Base-by-base conservation (phyloP, 768 basidiomycete genomes). In the Mycena rosella region DNA sequence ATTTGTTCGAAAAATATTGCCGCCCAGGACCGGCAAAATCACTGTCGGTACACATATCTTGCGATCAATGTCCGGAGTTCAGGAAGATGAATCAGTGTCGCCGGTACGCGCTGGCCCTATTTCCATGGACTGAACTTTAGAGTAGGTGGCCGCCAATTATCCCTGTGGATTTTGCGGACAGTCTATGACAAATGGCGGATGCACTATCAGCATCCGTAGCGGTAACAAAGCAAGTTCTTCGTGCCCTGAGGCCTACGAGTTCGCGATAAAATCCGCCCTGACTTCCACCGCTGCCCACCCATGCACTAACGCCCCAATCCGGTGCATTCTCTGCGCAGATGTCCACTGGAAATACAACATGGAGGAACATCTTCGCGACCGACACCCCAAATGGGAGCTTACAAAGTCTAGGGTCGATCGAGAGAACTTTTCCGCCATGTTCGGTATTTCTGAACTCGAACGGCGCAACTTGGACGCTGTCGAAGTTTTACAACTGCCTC, bases 1-100 rank as follows among this genome's bases (percentile, higher is more conserved):
- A 55, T 63, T 22, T 63, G 61, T 18, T 6, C 15, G 3, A 55
- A 63, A 17, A 48, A 26, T 15, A n/a, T 63, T 22, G 44, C 61
- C 24, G 61, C 29, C 2, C 61, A 40, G 1, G 61, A 63, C 34
- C 53, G 61, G 2, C 61, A 63, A 15, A 55, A 63, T 22, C 61
- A 63, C 45, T n/a, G 45, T 63, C 29, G 61, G 61, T 5, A 55
- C 24, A n/a, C 61, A 63, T n/a, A 63, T 63, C 26, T 30, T 55
- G 32, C 32, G 32, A 34, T 34, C 32, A 34, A 34, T 34, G 32
- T 34, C 32, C 32, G 32, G 32, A 34, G 32, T 34, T 34, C 32
- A 34, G 32, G 32, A 34, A 34, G 32, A 34, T 34, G 32, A 6
- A 34, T 34, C 32, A 34, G 32, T 34, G 32, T 34, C 32, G 32